phyloP scores from a whole-genome alignment of 129 eudicot genomes.

The Flaveria trinervia region DNA sequence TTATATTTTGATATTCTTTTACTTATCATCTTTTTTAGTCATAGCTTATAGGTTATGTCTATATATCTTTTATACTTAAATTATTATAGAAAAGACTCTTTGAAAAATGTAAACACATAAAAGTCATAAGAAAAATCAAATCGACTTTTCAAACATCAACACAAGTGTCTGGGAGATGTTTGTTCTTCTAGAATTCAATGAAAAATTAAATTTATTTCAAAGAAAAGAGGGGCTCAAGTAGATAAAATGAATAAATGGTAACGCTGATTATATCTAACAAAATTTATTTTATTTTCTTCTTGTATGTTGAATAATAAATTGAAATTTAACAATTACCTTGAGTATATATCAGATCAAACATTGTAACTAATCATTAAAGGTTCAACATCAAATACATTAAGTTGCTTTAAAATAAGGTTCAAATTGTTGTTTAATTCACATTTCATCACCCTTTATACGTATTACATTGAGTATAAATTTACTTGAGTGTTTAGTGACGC shows the following conservation, averaged over 20 bases:
- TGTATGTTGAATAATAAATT: not conserved
- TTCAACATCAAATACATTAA: not conserved
- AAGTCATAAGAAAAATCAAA: not conserved
- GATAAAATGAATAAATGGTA: not conserved
- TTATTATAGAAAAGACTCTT: not conserved
- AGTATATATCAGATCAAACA: not conserved
- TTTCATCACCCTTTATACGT: no score
- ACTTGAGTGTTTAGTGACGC: no score
- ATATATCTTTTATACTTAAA: no score
- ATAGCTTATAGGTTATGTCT: no score
- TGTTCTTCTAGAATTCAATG: slow-evolving; percentile 16
- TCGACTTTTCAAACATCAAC: not conserved
- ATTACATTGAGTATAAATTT: no score
- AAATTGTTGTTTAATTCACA: no score
- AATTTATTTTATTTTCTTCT: not conserved
- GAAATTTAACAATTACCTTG: not conserved
- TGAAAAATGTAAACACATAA: not conserved
- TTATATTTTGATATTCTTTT: not conserved
- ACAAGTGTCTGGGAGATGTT: not conserved
- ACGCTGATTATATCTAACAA: no score
- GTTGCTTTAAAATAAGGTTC: no score
- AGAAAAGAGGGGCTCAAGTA: not conserved
- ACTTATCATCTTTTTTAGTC: no score
- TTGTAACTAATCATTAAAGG: not conserved
- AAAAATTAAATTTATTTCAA: not conserved